Evolutionary conservation across 1,139 yeast genomes (phyloP), one percentile per base, ranked within the genome.

Genomic region (Debaryomycetaceae sp.): DNA sequence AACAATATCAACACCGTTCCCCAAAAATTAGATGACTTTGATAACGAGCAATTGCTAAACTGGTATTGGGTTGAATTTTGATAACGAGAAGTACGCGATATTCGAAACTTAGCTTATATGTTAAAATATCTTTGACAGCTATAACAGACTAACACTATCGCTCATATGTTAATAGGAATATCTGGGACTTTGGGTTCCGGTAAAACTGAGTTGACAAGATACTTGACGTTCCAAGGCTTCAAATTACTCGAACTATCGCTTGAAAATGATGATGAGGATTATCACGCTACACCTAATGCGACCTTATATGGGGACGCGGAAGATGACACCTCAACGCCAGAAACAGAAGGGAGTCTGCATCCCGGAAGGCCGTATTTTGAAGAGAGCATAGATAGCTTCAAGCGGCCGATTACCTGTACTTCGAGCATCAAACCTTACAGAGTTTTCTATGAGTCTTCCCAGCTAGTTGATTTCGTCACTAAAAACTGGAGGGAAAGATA

Each of bases 141-240:
- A 11, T 3, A 31, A n/a, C 3, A 31, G 34, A 11, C 13, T 31
- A 31, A 4, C 11, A 31, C n/a, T 3, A n/a, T n/a, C 2, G n/a
- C 9, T 8, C 17, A n/a, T n/a, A 87, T 87, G 96, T 71, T 87
- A 39, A 79, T 87, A 41, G 95, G 95, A 2, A 72, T 87, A 7
- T 80, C 91, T 0, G 96, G 95, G 0, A 78, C 90, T 0, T 61
- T 78, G 0, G 76, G 84, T 41, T 75, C 95, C 5, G 96, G 95
- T 1, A 81, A 83, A 52, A 73, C 81, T 3, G 86, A 82, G 49
- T 82, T 85, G 1, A 82, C 83, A 0, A 61, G 78, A 38, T 84
- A 78, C 58, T 68, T 87, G 49, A 66, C 72, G 1, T 68, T 68
- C 42, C 81, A 80, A 48, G 89, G 87, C 8, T 86, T 84, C 62